Percentiles rank a stretch among this genome's conserved stretches.
These are phyloP conservation scores for Cyberlindnera saturnus DNA, from an alignment of 805 yeast species.

Conservation along the genomic window DNA sequence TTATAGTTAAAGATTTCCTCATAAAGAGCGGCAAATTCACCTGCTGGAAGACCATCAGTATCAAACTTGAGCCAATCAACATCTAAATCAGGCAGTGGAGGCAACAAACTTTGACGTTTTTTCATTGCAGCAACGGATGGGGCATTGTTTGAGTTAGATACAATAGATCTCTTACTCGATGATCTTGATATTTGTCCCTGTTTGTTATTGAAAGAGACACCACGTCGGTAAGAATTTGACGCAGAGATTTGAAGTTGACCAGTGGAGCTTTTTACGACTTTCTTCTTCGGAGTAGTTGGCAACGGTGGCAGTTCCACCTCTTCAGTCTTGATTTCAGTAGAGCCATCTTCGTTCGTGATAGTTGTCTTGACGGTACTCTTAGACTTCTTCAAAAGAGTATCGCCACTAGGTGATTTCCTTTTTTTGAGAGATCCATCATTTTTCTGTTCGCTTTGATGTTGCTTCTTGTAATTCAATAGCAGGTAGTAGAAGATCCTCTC, in stretches of 20 bases:
- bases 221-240: conserved; percentile 26
- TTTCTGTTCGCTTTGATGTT: conserved; percentile 35
- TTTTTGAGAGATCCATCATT: conserved; percentile 12
- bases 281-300: conserved; percentile 18
- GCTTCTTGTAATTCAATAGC: conserved; percentile 65
- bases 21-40: conserved; percentile 25
- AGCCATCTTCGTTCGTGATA: conserved; percentile 26
- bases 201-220: conserved; percentile 25
- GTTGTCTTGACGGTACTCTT: conserved; percentile 37
- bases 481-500: conserved; percentile 80
- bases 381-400: conserved; percentile 33
- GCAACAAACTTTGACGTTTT: conserved; percentile 23
- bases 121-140: conserved; percentile 3
- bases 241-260: conserved; percentile 27
- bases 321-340: conserved; percentile 18
- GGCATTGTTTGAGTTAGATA: conserved; percentile 3
- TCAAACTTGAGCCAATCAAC: conserved; percentile 20
- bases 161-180: conserved; percentile 18
- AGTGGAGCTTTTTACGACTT: conserved; percentile 14
- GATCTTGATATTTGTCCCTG: conserved; percentile 18
- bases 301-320: conserved; percentile 10
- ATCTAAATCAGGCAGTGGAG: conserved; percentile 24
- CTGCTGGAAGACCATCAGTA: conserved; percentile 13
- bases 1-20: conserved; percentile 24
- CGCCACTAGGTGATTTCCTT: conserved; percentile 25